Evolutionary conservation across 176 grass and related monocot genomes (phyloP).

Genomic region (Puya raimondii): DNA sequence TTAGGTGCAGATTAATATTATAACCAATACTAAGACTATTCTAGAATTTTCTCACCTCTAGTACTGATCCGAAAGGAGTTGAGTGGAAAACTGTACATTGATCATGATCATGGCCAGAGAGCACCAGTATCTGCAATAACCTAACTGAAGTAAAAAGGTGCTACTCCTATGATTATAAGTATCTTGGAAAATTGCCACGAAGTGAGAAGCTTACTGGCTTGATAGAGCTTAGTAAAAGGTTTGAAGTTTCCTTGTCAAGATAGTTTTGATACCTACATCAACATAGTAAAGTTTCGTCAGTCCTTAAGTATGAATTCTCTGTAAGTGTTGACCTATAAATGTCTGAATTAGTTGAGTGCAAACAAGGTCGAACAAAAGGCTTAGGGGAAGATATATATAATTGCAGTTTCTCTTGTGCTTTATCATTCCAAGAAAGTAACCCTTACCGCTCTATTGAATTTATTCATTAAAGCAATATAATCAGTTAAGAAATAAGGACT

Average conservation of each 20-base stretch:
- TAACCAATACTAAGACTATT: background rate
- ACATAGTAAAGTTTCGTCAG: background rate
- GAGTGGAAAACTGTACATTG: constrained; percentile 79
- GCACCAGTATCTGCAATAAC: constrained; percentile 61
- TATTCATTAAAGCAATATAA: background rate
- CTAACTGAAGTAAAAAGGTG: constrained; percentile 20
- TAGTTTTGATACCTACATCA: constrained; percentile 90
- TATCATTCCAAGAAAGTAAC: too few species aligned
- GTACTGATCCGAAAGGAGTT: constrained; percentile 45
- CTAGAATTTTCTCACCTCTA: constrained; percentile 45
- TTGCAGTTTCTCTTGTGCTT: too few species aligned
- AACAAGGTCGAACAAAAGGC: constrained; percentile 12
- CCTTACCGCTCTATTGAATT: too few species aligned
- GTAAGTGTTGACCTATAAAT: too few species aligned
- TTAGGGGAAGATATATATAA: too few species aligned
- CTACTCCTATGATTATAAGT: background rate
- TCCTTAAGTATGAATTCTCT: too few species aligned
- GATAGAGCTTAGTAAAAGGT: constrained; percentile 61
- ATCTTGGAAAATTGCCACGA: background rate
- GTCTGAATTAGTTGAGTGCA: constrained; percentile 1
- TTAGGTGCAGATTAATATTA: constrained; percentile 20
- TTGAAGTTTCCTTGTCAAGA: constrained; percentile 76
- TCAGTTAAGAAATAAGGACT: constrained; percentile 20
- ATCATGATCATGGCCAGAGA: constrained; percentile 95
- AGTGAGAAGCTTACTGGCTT: constrained; percentile 55